These are phyloP conservation scores for Clavaria fumosa DNA, from an alignment of 768 basidiomycete species.

Conservation along the genomic window DNA sequence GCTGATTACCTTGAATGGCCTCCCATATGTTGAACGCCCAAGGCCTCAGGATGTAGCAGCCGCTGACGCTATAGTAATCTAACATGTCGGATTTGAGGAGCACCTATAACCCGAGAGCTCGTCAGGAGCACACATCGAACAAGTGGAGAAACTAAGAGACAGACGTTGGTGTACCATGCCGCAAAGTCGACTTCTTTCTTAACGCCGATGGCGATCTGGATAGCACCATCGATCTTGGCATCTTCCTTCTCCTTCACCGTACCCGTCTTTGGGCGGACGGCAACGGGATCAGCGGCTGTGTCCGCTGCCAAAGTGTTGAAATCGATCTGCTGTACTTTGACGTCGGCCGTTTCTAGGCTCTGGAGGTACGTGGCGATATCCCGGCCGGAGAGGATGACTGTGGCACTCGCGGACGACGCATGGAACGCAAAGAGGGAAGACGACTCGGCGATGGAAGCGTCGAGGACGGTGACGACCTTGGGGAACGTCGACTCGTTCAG, in stretches of 20 bases:
- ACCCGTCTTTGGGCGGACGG: constrained; percentile 21
- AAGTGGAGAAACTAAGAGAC: constrained; percentile 13
- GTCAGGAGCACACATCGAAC: too few species aligned
- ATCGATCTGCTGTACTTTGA: constrained; percentile 60
- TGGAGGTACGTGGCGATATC: constrained; percentile 63
- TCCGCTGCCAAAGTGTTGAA: constrained; percentile 41
- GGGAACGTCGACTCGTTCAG: constrained; percentile 51
- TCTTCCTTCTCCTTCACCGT: constrained; percentile 49
- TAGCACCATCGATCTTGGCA: constrained; percentile 72
- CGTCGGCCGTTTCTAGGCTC: constrained; percentile 49
- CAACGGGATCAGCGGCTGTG: constrained; percentile 21
- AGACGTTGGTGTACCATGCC: constrained; percentile 83
- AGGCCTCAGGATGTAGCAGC: constrained; percentile 96
- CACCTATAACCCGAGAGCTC: too few species aligned
- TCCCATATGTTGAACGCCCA: constrained; percentile 99
- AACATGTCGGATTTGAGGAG: constrained; percentile 97
- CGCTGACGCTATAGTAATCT: constrained; percentile 97
- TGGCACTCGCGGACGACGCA: constrained; percentile 50
- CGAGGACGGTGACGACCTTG: constrained; percentile 60
- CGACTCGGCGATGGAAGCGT: constrained; percentile 60
- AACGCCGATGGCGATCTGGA: constrained; percentile 87
- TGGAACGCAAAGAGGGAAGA: constrained; percentile 60
- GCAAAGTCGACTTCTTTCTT: constrained; percentile 95
- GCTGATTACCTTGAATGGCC: constrained; percentile 63
- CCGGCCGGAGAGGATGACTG: constrained; percentile 64